These are phyloP conservation scores for Akebia trifoliata DNA, from an alignment of 164 flowering plant species.

Conservation along the genomic window DNA sequence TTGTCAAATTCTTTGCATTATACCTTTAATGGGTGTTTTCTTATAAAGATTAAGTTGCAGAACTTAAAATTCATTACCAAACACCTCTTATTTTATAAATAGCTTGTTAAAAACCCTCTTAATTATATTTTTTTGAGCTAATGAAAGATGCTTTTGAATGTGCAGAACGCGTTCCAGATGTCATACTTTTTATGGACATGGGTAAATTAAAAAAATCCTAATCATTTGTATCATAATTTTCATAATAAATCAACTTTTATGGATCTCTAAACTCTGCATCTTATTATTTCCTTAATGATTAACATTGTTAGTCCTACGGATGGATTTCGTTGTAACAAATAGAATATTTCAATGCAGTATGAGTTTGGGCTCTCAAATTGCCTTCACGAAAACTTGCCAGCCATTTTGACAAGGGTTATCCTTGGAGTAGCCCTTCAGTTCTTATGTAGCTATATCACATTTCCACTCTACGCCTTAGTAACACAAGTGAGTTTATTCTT, in stretches of 20 bases:
- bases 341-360: slow-evolving; percentile 33
- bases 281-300: not conserved
- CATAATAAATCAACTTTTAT: not conserved
- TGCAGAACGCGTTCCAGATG: slow-evolving; percentile 76
- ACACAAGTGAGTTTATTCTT: slow-evolving; percentile 49
- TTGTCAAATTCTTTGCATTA: too few relatives aligned
- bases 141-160: not conserved
- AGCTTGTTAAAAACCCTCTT: too few relatives aligned
- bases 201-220: slow-evolving; percentile 23
- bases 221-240: not conserved
- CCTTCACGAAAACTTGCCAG: slow-evolving; percentile 40
- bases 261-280: too few relatives aligned
- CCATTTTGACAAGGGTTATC: slow-evolving; percentile 29
- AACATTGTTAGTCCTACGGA: not conserved
- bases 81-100: too few relatives aligned
- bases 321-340: too few relatives aligned
- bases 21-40: too few relatives aligned
- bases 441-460: slow-evolving; percentile 65
- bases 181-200: slow-evolving; percentile 59
- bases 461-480: slow-evolving; percentile 66
- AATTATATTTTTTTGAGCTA: too few relatives aligned
- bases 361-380: slow-evolving; percentile 45
- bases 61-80: too few relatives aligned
- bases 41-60: too few relatives aligned
- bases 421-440: slow-evolving; percentile 49